Percentiles rank a stretch among this genome's conserved stretches.
phyloP scores from a whole-genome alignment of 1,139 yeast genomes.

The Saccharomyces hybrid region DNA sequence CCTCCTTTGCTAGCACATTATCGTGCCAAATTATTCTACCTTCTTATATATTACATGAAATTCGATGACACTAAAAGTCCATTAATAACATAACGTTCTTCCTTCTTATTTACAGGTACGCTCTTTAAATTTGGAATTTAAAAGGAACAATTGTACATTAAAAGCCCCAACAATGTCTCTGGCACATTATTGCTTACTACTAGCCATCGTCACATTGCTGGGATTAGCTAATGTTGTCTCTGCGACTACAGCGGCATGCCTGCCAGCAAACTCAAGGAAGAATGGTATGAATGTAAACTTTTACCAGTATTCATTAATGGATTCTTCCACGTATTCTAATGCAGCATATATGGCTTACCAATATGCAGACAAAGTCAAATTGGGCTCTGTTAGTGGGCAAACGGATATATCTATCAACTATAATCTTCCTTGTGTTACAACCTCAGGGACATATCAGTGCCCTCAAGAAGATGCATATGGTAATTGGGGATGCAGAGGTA shows the following conservation, averaged over 20 bases:
- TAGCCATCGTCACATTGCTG: not conserved
- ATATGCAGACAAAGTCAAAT: not conserved
- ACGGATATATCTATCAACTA: no score
- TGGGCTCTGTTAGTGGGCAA: not conserved
- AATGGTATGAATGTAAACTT: not conserved
- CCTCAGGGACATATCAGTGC: no score
- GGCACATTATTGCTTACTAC: not conserved
- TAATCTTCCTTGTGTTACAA: no score
- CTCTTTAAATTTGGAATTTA: not conserved
- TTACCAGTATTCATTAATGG: not conserved
- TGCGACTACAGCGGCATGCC: not conserved
- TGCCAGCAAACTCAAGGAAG: not conserved
- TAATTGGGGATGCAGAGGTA: no score
- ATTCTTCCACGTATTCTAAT: not conserved
- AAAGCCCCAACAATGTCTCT: not conserved
- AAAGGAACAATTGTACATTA: no score
- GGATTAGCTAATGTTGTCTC: not conserved
- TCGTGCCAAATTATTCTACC: not conserved
- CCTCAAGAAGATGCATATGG: no score
- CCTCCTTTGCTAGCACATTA: not conserved
- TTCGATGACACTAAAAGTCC: not conserved
- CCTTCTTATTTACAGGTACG: not conserved
- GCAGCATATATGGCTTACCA: not conserved
- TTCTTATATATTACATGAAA: not conserved
- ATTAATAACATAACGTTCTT: not conserved